Evolutionary conservation across 73 alveolate genomes (phyloP).

Genomic region (Loxodes magnus): DNA sequence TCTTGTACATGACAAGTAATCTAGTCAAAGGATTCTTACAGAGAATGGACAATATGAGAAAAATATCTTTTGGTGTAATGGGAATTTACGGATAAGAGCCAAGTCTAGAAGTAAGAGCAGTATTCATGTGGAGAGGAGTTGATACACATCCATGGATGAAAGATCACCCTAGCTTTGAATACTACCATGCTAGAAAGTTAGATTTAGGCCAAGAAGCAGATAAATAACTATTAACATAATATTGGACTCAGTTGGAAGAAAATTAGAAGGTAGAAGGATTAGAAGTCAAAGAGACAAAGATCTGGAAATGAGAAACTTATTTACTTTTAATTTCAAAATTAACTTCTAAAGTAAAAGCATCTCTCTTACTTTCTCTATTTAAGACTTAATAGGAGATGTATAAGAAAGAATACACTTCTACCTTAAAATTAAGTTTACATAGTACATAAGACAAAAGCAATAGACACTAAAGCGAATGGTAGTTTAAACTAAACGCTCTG

Average conservation of each 20-base stretch:
- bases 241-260: constrained; percentile 42
- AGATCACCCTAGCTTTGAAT: constrained; percentile 74
- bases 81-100: constrained; percentile 90
- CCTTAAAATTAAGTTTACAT: too few relatives aligned
- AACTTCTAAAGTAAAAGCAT: too few relatives aligned
- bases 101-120: constrained; percentile 77
- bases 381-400: too few relatives aligned
- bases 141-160: constrained; percentile 57
- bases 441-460: too few relatives aligned
- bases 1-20: constrained; percentile 52
- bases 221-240: constrained; percentile 40
- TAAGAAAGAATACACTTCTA: too few relatives aligned
- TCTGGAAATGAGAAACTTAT: constrained; percentile 11
- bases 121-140: constrained; percentile 88
- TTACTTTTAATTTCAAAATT: too few relatives aligned
- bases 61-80: constrained; percentile 58
- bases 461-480: too few relatives aligned
- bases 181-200: constrained; percentile 35
- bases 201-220: constrained; percentile 43
- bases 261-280: constrained; percentile 10
- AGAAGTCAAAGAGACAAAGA: not conserved
- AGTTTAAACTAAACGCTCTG: too few relatives aligned
- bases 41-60: constrained; percentile 69
- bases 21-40: constrained; percentile 80
- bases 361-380: too few relatives aligned